A percentile compares a stretch with the other conserved stretches of the same genome.
Conservation (phyloP, 2,329 filamentous ascomycete species). For the Pseudonectria foliicola region DNA sequence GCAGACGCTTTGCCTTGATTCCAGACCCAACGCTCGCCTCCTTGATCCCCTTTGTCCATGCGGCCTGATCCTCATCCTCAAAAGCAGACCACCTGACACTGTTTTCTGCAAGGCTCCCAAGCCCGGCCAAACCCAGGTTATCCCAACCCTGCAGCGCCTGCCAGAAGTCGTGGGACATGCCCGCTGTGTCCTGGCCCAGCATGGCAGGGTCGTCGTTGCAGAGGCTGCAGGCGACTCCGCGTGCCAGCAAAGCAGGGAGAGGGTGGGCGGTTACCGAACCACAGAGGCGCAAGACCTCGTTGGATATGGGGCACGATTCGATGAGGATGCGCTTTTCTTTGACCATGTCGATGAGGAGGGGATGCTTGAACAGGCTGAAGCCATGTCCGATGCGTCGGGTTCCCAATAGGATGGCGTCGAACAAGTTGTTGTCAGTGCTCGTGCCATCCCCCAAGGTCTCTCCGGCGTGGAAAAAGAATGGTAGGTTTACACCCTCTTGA, state of each 20-base stretch:
- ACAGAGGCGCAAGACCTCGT: constrained; percentile 77
- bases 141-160: constrained; percentile 87
- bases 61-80: constrained; percentile 64
- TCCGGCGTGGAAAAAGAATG: constrained; percentile 94
- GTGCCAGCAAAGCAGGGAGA: constrained; percentile 73
- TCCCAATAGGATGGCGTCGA: constrained; percentile 80
- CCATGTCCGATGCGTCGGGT: constrained; percentile 85
- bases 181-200: constrained; percentile 72
- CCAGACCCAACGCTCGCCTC: constrained; percentile 67
- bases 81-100: constrained; percentile 85
- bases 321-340: constrained; percentile 82
- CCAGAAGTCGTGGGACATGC: constrained; percentile 91
- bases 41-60: constrained; percentile 67
- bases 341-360: constrained; percentile 78
- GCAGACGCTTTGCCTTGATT: constrained; percentile 63
- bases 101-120: constrained; percentile 86
- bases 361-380: constrained; percentile 86
- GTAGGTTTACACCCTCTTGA: constrained; percentile 70
- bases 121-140: constrained; percentile 78
- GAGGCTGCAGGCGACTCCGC: constrained; percentile 76
- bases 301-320: constrained; percentile 86
- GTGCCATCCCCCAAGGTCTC: constrained; percentile 74
- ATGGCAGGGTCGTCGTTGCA: constrained; percentile 91
- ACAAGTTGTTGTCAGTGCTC: constrained; percentile 72
- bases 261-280: constrained; percentile 71